Conservation (phyloP, 2,329 filamentous ascomycete species). For the Diaporthe sp. region DNA sequence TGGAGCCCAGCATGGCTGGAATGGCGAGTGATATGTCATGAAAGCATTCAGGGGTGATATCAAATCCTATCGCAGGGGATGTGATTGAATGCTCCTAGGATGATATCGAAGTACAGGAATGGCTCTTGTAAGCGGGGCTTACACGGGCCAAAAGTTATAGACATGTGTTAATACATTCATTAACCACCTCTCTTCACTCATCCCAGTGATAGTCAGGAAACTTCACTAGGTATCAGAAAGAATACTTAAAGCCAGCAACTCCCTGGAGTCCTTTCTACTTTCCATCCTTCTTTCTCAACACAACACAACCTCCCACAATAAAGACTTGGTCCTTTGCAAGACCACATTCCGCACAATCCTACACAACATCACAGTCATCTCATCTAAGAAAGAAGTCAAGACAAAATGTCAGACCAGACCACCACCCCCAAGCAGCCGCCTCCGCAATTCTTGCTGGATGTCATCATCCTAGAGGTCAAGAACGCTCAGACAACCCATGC, state of each 20-base stretch:
- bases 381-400: background rate
- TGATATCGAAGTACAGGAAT: background rate
- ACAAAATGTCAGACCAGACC: background rate
- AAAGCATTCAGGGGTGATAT: background rate
- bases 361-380: background rate
- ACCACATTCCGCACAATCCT: background rate
- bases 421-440: background rate
- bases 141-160: background rate
- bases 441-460: background rate
- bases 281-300: background rate
- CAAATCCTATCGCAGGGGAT: background rate
- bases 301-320: too few relatives aligned
- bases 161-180: background rate
- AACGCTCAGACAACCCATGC: background rate
- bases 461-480: background rate
- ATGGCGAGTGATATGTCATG: background rate
- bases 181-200: background rate
- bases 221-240: background rate
- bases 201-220: background rate
- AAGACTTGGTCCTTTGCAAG: background rate
- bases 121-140: background rate
- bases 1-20: too few relatives aligned
- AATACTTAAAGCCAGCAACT: background rate
- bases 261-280: background rate
- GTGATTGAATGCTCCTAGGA: background rate